Evolutionary conservation across 768 basidiomycete genomes (phyloP).

Genomic region (Boletus reticulatus): DNA sequence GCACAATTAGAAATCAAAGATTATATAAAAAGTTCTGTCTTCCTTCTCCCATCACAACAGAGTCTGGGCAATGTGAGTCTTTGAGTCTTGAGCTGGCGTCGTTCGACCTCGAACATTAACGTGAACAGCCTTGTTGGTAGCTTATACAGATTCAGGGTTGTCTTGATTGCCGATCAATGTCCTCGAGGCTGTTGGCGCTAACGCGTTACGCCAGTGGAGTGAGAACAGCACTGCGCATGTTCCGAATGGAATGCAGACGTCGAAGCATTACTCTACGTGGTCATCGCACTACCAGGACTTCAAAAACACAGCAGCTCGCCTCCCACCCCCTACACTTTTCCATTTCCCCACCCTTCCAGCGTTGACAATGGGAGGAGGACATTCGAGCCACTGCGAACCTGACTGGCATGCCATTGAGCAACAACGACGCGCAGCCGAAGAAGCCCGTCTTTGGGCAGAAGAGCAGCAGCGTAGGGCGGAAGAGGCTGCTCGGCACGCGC

Average conservation of each 20-base stretch:
- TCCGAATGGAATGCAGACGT: not conserved
- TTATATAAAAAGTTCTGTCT: not conserved
- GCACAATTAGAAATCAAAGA: conserved; percentile 4
- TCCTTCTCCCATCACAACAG: no score
- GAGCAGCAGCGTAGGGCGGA: conserved; percentile 16
- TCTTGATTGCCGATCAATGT: not conserved
- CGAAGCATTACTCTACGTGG: not conserved
- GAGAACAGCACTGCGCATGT: not conserved
- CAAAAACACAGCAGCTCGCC: not conserved
- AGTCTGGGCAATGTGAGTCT: no score
- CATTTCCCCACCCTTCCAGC: not conserved
- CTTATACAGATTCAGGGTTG: not conserved
- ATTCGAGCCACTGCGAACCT: conserved; percentile 24
- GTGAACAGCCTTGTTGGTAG: not conserved
- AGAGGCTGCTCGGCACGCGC: conserved; percentile 18
- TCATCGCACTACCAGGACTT: not conserved
- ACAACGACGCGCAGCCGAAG: conserved; percentile 16
- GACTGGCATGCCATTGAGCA: conserved; percentile 24
- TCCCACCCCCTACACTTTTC: not conserved
- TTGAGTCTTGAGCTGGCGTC: no score
- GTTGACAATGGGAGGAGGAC: conserved; percentile 24
- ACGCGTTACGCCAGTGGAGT: not conserved
- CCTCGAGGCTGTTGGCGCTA: not conserved
- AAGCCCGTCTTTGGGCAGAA: conserved; percentile 21
- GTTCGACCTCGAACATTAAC: no score